Percentiles rank a stretch among this genome's conserved stretches.
phyloP scores from a whole-genome alignment of 2,329 filamentous ascomycete species.

The Pezicula neosporulosa region DNA sequence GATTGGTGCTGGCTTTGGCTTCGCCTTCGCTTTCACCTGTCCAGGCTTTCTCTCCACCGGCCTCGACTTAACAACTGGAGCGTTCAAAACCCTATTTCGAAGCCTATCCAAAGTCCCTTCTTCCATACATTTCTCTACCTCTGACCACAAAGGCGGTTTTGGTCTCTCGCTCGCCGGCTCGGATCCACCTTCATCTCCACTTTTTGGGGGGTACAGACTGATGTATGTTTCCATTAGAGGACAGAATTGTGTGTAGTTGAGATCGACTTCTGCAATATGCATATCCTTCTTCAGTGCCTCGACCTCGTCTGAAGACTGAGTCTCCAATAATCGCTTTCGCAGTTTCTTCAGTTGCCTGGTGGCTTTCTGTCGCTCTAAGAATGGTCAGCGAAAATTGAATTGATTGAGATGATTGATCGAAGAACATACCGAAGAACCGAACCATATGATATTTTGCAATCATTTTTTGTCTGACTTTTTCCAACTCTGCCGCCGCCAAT shows the following conservation, averaged over 20 bases:
- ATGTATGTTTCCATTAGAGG: slow-evolving; percentile 71
- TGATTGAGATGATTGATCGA: not conserved
- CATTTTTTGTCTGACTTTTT: slow-evolving; percentile 64
- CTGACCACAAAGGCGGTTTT: slow-evolving; percentile 60
- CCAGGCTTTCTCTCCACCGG: slow-evolving; percentile 11
- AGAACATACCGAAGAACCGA: slow-evolving; percentile 69
- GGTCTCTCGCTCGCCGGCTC: slow-evolving; percentile 17
- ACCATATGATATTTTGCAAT: slow-evolving; percentile 81
- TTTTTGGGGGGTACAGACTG: slow-evolving; percentile 51
- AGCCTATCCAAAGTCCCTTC: slow-evolving; percentile 39
- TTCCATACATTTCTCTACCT: slow-evolving; percentile 62
- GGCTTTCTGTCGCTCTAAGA: slow-evolving; percentile 68
- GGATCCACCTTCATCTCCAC: slow-evolving; percentile 27
- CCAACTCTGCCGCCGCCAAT: slow-evolving; percentile 53
- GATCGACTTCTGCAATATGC: slow-evolving; percentile 69
- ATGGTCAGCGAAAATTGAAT: slow-evolving; percentile 7
- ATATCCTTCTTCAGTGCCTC: slow-evolving; percentile 51
- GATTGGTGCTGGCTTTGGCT: slow-evolving; percentile 8
- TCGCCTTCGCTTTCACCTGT: slow-evolving; percentile 16
- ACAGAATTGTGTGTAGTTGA: slow-evolving; percentile 71
- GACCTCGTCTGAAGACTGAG: slow-evolving; percentile 47
- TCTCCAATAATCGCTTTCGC: slow-evolving; percentile 50
- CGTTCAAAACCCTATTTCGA: slow-evolving; percentile 18
- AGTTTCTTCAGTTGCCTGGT: slow-evolving; percentile 63
- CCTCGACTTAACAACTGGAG: slow-evolving; percentile 8